Percentiles rank a stretch among this genome's conserved stretches.
phyloP scores from a whole-genome alignment of 78 protist species.

The Polysphondylium violaceum region DNA sequence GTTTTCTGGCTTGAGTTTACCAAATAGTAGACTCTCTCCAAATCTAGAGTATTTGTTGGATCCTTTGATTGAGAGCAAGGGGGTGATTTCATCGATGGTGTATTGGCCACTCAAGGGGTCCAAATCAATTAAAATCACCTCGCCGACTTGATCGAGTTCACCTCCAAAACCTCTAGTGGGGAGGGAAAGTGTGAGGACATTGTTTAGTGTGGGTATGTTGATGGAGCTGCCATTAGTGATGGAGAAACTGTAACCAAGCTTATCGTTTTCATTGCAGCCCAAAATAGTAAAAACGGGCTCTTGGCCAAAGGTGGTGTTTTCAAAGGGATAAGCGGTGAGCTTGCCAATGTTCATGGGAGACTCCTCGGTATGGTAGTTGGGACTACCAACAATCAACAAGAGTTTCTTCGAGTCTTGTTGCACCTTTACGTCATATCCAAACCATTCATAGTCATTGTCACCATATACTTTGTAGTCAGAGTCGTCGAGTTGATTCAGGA shows the following conservation, averaged over 20 bases:
- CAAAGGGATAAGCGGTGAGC: constrained; percentile 20
- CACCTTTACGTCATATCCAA: constrained; percentile 20
- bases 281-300: constrained; percentile 1
- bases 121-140: constrained; percentile 20
- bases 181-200: not conserved
- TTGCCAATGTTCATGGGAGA: constrained; percentile 22
- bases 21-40: constrained; percentile 31
- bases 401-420: not conserved
- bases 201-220: not conserved
- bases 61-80: not conserved
- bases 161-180: constrained; percentile 39
- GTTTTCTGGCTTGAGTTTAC: not conserved
- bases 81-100: not conserved
- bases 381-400: constrained; percentile 34
- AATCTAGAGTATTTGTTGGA: constrained; percentile 19
- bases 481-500: not conserved
- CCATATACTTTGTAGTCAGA: constrained; percentile 5
- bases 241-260: constrained; percentile 47
- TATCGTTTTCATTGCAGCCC: constrained; percentile 37
- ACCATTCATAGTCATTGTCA: constrained; percentile 50
- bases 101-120: not conserved
- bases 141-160: constrained; percentile 44
- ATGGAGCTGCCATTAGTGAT: constrained; percentile 7
- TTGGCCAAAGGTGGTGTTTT: not conserved
- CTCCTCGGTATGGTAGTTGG: constrained; percentile 10